Conservation (phyloP, 2,329 filamentous ascomycete species). For the Colletotrichum endophyticum region DNA sequence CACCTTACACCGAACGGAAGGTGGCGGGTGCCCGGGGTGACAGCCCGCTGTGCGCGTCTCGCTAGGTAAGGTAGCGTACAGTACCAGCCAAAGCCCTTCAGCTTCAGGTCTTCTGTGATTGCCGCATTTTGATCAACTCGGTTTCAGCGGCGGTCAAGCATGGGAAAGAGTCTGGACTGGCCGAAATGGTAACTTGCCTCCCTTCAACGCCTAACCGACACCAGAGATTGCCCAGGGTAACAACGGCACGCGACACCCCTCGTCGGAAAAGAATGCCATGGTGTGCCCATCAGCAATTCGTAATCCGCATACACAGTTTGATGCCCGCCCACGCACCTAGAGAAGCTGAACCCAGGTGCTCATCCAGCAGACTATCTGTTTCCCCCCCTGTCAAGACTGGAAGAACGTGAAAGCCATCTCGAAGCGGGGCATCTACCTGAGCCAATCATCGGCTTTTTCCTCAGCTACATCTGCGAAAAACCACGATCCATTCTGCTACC, state of each 20-base stretch:
- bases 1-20: neutral
- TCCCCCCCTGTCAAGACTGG: neutral
- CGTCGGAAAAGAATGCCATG: neutral
- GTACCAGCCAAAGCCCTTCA: neutral
- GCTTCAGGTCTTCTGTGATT: neutral
- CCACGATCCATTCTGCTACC: neutral
- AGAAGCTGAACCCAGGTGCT: neutral
- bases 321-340: neutral
- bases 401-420: neutral
- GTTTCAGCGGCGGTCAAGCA: constrained; percentile 8
- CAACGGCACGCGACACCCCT: neutral
- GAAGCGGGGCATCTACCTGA: neutral
- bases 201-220: neutral
- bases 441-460: neutral
- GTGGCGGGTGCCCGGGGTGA: neutral
- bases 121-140: neutral
- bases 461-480: neutral
- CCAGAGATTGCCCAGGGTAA: neutral
- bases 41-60: neutral
- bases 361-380: neutral
- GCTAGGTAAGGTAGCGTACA: neutral
- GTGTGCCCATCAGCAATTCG: neutral
- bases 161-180: neutral
- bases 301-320: neutral
- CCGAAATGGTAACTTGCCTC: neutral